Conservation (phyloP, 441 rosid genomes). For the Lepidium campestre region DNA sequence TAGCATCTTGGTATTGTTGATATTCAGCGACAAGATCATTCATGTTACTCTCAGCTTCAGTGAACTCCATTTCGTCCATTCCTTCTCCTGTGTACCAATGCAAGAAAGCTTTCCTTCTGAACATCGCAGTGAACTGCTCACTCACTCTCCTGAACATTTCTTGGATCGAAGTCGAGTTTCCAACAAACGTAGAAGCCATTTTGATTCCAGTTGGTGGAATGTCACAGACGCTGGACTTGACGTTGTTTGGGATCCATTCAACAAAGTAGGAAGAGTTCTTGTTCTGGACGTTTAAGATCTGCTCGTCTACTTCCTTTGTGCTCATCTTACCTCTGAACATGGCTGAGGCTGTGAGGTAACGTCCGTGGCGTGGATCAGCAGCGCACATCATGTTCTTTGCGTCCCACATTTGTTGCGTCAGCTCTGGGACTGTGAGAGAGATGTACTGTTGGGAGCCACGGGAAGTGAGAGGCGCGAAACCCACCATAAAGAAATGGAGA, state of each 20-base stretch:
- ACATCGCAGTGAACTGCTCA: slow-evolving; percentile 33
- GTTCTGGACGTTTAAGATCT: slow-evolving; percentile 85
- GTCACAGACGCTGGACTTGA: slow-evolving; percentile 86
- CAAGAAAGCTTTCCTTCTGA: slow-evolving; percentile 26
- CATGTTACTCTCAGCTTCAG: slow-evolving; percentile 31
- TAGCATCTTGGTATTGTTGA: slow-evolving; percentile 30
- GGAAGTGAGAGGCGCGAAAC: slow-evolving; percentile 59
- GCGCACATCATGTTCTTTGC: slow-evolving; percentile 92
- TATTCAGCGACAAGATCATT: slow-evolving; percentile 29
- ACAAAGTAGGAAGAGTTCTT: slow-evolving; percentile 90
- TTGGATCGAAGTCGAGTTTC: slow-evolving; percentile 30
- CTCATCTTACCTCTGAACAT: slow-evolving; percentile 97
- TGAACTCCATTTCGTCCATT: slow-evolving; percentile 30
- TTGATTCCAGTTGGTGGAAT: slow-evolving; percentile 52
- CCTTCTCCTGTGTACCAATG: slow-evolving; percentile 34
- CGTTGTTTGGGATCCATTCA: slow-evolving; percentile 93
- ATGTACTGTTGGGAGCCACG: slow-evolving; percentile 61
- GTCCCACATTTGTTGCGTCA: slow-evolving; percentile 74
- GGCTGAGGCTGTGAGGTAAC: slow-evolving; percentile 86
- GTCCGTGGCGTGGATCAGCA: slow-evolving; percentile 86
- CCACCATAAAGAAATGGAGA: slow-evolving; percentile 72
- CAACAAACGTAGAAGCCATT: slow-evolving; percentile 27
- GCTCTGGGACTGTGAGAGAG: slow-evolving; percentile 56
- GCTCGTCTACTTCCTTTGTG: slow-evolving; percentile 92
- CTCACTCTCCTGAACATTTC: slow-evolving; percentile 30